Evolutionary conservation across 139 green algal genomes (phyloP), one percentile per base, ranked within the genome.

Genomic region (Chloropicon primus): DNA sequence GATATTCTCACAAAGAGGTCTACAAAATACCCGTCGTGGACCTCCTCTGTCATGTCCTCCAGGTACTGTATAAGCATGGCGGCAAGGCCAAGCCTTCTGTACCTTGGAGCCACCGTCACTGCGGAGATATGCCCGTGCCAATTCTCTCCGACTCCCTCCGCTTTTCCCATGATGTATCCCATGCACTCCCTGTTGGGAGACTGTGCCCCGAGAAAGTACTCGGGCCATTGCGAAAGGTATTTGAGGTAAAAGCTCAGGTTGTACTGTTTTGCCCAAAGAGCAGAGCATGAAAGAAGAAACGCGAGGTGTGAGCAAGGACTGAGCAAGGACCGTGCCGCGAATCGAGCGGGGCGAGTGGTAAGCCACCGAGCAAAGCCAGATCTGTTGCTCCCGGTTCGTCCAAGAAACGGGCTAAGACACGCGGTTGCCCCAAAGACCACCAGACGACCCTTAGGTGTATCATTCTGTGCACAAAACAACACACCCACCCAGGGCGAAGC

Each of bases 121-220:
- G 95, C 95, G 2, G 94, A 99, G 2, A 99, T 95, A 81, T 99
- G 95, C 0, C 95, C 95, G 82, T 99, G 95, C 94, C 94, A 99
- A 29, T 87, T 74, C 28, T 90, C 82, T 0, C 87, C 91, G 24
- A 86, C 25, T 25, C 95, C 95, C 82, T 99, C 95, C 2, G 88
- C 91, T 81, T 99, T 99, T 26, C 96, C 95, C 27, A 99, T 82
- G 25, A 99, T 96, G 83, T 98, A 98, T 0, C 93, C 94, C 90
- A 95, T 96, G 23, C 80, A 78, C 28, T 90, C 82, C 17, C 79
- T 28, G 29, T 86, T 88, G 0, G 92, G 87, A 0, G 86, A 83
- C 28, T 89, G 88, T 2, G 93, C 94, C 71, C 92, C 78, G 25
- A 92, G 72, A 82, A 90, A 98, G 79, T 96, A 96, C 76, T 97